phyloP scores from a whole-genome alignment of 139 green algal genomes.

The Chlamydomonas sp. region DNA sequence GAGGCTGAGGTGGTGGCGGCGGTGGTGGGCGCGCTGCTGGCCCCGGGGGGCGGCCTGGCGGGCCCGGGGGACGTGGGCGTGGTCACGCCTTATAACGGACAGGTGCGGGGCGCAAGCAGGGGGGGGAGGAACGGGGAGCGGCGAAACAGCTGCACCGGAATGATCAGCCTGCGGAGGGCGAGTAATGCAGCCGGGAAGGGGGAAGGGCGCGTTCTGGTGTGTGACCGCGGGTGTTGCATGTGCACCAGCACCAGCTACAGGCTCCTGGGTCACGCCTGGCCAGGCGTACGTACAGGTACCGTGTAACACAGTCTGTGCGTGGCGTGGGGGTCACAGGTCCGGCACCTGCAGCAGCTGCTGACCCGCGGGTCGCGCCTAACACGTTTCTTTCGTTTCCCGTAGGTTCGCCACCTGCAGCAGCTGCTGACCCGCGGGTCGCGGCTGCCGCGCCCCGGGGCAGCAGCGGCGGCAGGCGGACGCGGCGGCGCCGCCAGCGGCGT shows the following conservation, averaged over 20 bases:
- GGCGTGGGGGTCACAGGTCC: neutral
- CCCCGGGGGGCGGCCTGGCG: neutral
- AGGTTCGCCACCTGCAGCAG: conserved; percentile 37
- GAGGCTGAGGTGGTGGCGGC: conserved; percentile 52
- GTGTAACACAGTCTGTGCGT: too few species aligned
- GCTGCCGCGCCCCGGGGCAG: neutral
- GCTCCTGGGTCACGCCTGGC: too few species aligned
- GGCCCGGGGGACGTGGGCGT: conserved; percentile 60
- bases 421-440: conserved; percentile 12
- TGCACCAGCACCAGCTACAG: too few species aligned
- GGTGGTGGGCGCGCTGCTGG: conserved; percentile 43
- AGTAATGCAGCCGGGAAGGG: neutral
- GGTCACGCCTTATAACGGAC: conserved; percentile 75
- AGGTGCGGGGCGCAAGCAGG: conserved; percentile 42
- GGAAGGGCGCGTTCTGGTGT: neutral
- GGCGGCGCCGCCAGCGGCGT: too few species aligned
- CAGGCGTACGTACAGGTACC: too few species aligned
- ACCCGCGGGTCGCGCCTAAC: neutral
- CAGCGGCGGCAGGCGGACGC: neutral
- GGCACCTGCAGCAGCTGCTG: conserved; percentile 36
- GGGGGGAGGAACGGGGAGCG: too few species aligned
- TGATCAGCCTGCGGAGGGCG: neutral
- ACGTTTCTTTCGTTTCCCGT: neutral
- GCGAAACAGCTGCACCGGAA: too few species aligned
- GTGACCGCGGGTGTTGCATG: neutral